phyloP scores from a whole-genome alignment of 164 flowering plant genomes.

The Tetracentron sinense region DNA sequence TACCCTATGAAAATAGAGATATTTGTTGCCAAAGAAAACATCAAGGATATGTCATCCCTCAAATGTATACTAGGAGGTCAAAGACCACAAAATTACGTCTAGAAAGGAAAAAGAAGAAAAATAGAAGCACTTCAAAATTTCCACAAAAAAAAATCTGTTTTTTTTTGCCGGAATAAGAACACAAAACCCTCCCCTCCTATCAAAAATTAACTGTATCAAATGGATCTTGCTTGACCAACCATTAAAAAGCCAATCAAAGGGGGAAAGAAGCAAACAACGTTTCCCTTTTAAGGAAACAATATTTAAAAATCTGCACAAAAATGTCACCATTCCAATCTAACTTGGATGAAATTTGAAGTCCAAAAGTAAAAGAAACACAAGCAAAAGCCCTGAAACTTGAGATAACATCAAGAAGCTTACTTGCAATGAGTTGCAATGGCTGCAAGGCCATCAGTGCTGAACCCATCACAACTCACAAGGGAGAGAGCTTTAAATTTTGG shows the following conservation, averaged over 20 bases:
- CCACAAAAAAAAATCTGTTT: too few relatives aligned
- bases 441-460: slow-evolving; percentile 70
- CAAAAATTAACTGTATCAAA: neutral
- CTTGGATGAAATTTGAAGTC: too few relatives aligned
- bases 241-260: neutral
- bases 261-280: neutral
- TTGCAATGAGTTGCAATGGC: slow-evolving; percentile 69
- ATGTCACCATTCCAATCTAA: neutral
- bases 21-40: slow-evolving; percentile 15
- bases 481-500: slow-evolving; percentile 51
- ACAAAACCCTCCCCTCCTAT: neutral
- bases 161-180: neutral
- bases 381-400: neutral
- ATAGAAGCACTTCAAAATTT: slow-evolving; percentile 1
- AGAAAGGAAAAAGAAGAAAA: slow-evolving; percentile 12
- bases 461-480: slow-evolving; percentile 75
- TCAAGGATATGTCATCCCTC: slow-evolving; percentile 24
- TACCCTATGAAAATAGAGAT: neutral
- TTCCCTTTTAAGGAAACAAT: neutral
- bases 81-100: slow-evolving; percentile 24
- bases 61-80: slow-evolving; percentile 20
- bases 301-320: too few relatives aligned
- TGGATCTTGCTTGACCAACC: neutral
- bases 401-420: slow-evolving; percentile 28
- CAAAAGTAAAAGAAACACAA: too few relatives aligned